Evolutionary conservation across 805 yeast genomes (phyloP).

Genomic region (Torulaspora quercuum): DNA sequence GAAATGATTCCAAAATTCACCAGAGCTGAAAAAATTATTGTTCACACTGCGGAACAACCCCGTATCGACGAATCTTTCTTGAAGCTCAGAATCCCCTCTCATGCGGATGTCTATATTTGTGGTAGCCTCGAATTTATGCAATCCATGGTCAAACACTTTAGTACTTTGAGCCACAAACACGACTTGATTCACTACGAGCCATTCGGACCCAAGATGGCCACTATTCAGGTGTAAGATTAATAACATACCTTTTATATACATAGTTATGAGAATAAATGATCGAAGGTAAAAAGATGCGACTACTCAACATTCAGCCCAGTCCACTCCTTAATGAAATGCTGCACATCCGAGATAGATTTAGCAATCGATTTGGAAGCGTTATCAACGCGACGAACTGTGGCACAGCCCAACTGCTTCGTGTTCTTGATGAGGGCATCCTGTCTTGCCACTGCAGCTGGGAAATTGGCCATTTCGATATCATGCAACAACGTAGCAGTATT

Average conservation of each 20-base stretch:
- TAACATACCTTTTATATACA: no score
- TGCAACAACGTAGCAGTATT: slow-evolving; percentile 48
- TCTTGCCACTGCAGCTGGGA: slow-evolving; percentile 26
- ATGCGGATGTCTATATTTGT: slow-evolving; percentile 35
- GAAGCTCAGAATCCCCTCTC: slow-evolving; percentile 24
- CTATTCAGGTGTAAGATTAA: slow-evolving; percentile 20
- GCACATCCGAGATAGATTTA: slow-evolving; percentile 4
- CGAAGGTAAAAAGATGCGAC: not conserved
- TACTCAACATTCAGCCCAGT: slow-evolving; percentile 25
- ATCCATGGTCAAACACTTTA: slow-evolving; percentile 25
- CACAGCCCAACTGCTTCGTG: slow-evolving; percentile 10
- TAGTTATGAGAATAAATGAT: slow-evolving; percentile 1
- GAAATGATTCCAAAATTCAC: slow-evolving; percentile 19
- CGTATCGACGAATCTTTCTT: slow-evolving; percentile 28
- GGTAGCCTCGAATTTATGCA: slow-evolving; percentile 34
- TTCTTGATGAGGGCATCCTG: slow-evolving; percentile 24
- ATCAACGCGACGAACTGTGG: slow-evolving; percentile 2
- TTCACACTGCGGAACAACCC: slow-evolving; percentile 26
- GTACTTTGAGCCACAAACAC: slow-evolving; percentile 22
- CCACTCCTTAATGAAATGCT: slow-evolving; percentile 22
- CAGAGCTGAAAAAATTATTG: slow-evolving; percentile 17
- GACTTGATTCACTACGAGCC: slow-evolving; percentile 35
- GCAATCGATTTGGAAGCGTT: slow-evolving; percentile 4
- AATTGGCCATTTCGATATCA: slow-evolving; percentile 44
- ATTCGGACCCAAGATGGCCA: slow-evolving; percentile 38